phyloP scores from a whole-genome alignment of 169 alveolate genomes.

The Toxoplasma gondii region DNA sequence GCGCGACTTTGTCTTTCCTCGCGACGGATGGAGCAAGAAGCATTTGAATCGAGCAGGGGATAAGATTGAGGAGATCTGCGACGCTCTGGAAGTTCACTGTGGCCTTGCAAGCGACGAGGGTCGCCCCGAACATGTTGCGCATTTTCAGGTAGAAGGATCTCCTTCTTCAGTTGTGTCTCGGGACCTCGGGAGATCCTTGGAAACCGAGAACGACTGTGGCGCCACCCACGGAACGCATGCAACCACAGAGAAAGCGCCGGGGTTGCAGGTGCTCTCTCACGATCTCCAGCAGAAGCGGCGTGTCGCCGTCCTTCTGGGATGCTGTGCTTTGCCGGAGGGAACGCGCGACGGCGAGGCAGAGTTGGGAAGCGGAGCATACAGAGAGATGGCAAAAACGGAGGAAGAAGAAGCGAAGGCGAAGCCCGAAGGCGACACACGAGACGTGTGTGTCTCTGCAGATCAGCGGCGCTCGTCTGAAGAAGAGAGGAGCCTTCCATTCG shows the following conservation, averaged over 20 bases:
- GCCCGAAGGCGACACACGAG: too few species aligned
- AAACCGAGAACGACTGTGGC: not conserved
- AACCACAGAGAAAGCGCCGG: too few species aligned
- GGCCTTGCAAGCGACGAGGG: not conserved
- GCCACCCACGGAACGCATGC: not conserved
- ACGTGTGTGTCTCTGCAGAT: too few species aligned
- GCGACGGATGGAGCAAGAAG: conserved; percentile 25
- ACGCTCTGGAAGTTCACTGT: not conserved
- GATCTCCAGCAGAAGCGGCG: too few species aligned
- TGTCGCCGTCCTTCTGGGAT: too few species aligned
- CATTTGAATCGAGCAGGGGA: conserved; percentile 53
- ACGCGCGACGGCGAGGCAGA: not conserved
- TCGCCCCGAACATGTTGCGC: not conserved
- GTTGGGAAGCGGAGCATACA: too few species aligned
- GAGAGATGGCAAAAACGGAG: too few species aligned
- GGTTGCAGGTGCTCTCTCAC: too few species aligned
- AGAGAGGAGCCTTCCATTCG: too few species aligned
- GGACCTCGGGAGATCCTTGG: not conserved
- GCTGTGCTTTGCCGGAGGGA: not conserved
- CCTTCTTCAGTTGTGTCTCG: not conserved
- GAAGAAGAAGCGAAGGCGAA: too few species aligned
- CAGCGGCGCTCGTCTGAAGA: too few species aligned
- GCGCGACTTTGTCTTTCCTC: conserved; percentile 30
- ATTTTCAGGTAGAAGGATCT: not conserved
- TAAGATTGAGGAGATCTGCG: conserved; percentile 43